Evolutionary conservation across 345 rosid genomes (phyloP), one percentile per base, ranked within the genome.

Genomic region (Excoecaria agallocha): DNA sequence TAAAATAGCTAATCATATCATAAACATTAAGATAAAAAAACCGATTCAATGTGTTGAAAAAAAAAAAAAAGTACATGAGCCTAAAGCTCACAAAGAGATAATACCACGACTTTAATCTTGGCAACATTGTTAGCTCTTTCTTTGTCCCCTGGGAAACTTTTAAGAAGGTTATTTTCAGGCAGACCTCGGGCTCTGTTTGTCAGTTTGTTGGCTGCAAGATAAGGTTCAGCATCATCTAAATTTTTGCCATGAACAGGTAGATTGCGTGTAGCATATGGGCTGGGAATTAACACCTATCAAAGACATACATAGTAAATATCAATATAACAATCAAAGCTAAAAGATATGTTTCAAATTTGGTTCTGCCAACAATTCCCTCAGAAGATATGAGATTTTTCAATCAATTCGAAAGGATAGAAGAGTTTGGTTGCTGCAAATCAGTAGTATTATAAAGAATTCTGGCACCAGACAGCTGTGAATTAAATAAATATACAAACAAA

Each of bases 81-180:
- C n/a, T n/a, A n/a, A n/a, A 46, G 61, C 45, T 7, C 17, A 43
- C 52, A 46, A 22, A 59, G 13, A 46, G 15, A 67, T 81, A 49
- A 54, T 83, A 86, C 92, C 88, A 85, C 88, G 13, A 88, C 89
- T 88, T 88, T 88, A 80, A 86, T 88, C 82, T 83, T 88, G 12
- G 92, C 89, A 69, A 88, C 92, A 83, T 45, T 71, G 68, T 78
- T 85, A 59, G 86, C 82, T 58, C 79, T 85, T 52, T 85, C 89
- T 74, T 82, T 88, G 66, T 88, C 92, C 13, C 59, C 78, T 6
- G 85, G 57, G 50, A 84, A 83, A 75, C 88, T 88, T 71, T 78
- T 86, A 19, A 78, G 78, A 70, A 82, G 82, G 79, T 35, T 74
- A 54, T 82, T 83, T 58, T 84, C 89, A 1, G 82, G 72, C 69